Evolutionary conservation across 2,329 filamentous ascomycete species (phyloP).

Genomic region (Cephalotrichum gorgonifer): DNA sequence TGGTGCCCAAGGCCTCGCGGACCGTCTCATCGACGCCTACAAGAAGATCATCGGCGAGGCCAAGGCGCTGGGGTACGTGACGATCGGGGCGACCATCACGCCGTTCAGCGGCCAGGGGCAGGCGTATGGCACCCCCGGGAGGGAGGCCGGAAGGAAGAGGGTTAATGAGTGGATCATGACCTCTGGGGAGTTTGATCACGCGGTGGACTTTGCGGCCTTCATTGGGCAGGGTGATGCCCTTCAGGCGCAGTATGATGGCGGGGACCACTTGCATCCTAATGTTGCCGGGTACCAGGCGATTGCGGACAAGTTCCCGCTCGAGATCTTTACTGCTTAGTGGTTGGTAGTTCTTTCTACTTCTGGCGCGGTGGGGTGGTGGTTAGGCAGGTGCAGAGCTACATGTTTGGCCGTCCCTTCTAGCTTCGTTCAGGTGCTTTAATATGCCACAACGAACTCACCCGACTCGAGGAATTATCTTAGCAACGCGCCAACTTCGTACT

Average conservation of each 20-base stretch:
- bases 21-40: constrained; percentile 45
- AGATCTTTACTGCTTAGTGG: constrained; percentile 30
- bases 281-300: constrained; percentile 47
- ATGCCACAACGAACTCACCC: too few species aligned
- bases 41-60: constrained; percentile 44
- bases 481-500: too few species aligned
- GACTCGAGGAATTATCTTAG: too few species aligned
- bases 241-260: constrained; percentile 41
- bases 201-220: constrained; percentile 52
- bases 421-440: too few species aligned
- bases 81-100: constrained; percentile 57
- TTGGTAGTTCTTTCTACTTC: too few species aligned
- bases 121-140: constrained; percentile 40
- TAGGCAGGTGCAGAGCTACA: too few species aligned
- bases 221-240: constrained; percentile 42
- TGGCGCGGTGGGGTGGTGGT: too few species aligned
- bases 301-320: constrained; percentile 46
- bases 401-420: too few species aligned
- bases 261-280: constrained; percentile 57
- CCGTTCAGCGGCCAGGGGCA: constrained; percentile 45
- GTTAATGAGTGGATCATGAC: constrained; percentile 53
- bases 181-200: constrained; percentile 45
- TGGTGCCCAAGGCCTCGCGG: constrained; percentile 37
- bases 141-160: constrained; percentile 44
- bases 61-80: constrained; percentile 40